Conservation (phyloP, 2,329 filamentous ascomycete genomes). For the Rutstroemia sp. region DNA sequence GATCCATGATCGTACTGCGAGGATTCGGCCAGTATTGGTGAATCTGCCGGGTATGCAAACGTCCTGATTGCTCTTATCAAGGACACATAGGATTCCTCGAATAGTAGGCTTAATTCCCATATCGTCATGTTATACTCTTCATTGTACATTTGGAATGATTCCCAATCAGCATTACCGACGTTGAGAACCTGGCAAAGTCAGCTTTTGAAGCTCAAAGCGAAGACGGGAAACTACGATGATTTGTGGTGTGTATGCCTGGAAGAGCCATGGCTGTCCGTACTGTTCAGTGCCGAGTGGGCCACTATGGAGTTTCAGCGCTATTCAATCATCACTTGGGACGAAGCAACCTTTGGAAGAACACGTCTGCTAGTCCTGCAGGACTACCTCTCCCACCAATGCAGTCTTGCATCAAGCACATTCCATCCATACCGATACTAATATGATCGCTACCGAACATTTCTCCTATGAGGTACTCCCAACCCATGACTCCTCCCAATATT, state of each 20-base stretch:
- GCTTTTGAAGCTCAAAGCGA: neutral
- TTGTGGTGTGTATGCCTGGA: constrained; percentile 30
- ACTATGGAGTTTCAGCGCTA: constrained; percentile 19
- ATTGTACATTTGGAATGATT: constrained; percentile 26
- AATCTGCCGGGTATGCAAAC: constrained; percentile 20
- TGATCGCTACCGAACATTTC: constrained; percentile 32
- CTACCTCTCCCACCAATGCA: constrained; percentile 29
- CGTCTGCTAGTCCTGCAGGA: constrained; percentile 21
- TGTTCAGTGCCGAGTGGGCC: constrained; percentile 26
- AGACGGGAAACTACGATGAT: constrained; percentile 23
- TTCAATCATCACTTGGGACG: neutral
- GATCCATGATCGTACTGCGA: constrained; percentile 11
- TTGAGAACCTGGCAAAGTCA: constrained; percentile 26
- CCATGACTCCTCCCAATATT: constrained; percentile 24
- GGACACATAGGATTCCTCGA: constrained; percentile 31
- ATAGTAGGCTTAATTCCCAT: constrained; percentile 25
- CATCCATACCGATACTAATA: constrained; percentile 28
- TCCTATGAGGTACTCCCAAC: constrained; percentile 32
- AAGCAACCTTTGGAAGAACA: constrained; percentile 24
- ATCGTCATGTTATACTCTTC: constrained; percentile 27
- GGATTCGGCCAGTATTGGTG: constrained; percentile 6
- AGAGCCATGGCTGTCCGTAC: constrained; percentile 30
- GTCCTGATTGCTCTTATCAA: constrained; percentile 30
- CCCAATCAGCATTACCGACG: constrained; percentile 27
- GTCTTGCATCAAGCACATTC: constrained; percentile 30